These are phyloP conservation scores for Pyrenula massariospora DNA, from an alignment of 495 filamentous ascomycete genomes.

Conservation along the genomic window DNA sequence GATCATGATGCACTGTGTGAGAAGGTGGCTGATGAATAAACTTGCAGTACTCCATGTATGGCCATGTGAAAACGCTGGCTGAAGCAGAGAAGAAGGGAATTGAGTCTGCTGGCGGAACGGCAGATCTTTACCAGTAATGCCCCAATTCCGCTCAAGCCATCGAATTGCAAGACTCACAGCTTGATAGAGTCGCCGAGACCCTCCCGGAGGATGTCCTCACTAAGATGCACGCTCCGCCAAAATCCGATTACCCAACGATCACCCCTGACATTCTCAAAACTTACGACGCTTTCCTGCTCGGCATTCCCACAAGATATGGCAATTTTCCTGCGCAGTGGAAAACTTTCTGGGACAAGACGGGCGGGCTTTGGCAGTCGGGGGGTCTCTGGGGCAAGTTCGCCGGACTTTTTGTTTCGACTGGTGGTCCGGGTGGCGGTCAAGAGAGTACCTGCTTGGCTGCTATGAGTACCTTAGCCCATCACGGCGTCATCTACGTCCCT, in stretches of 20 bases:
- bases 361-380: slow-evolving; percentile 58
- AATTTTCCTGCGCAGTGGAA: slow-evolving; percentile 98
- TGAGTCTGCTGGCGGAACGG: slow-evolving; percentile 71
- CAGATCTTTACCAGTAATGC: slow-evolving; percentile 68
- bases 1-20: slow-evolving; percentile 7
- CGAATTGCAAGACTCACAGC: slow-evolving; percentile 4
- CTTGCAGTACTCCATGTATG: slow-evolving; percentile 85
- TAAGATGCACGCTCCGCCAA: slow-evolving; percentile 83
- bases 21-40: slow-evolving; percentile 2
- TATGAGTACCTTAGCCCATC: slow-evolving; percentile 83
- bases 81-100: slow-evolving; percentile 86
- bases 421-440: slow-evolving; percentile 76
- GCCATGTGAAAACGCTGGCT: slow-evolving; percentile 76
- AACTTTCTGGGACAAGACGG: slow-evolving; percentile 76
- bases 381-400: slow-evolving; percentile 84
- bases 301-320: slow-evolving; percentile 95
- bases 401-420: slow-evolving; percentile 83
- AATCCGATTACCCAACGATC: slow-evolving; percentile 55
- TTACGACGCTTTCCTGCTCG: slow-evolving; percentile 88
- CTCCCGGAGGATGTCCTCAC: slow-evolving; percentile 67
- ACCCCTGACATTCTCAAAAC: slow-evolving; percentile 54
- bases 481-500: slow-evolving; percentile 92
- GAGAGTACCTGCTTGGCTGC: slow-evolving; percentile 73
- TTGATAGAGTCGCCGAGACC: slow-evolving; percentile 66
- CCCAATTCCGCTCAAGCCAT: slow-evolving; percentile 1